Evolutionary conservation across 2,329 filamentous ascomycete species (phyloP).

Genomic region (Paecilomyces dactylethromorphus): DNA sequence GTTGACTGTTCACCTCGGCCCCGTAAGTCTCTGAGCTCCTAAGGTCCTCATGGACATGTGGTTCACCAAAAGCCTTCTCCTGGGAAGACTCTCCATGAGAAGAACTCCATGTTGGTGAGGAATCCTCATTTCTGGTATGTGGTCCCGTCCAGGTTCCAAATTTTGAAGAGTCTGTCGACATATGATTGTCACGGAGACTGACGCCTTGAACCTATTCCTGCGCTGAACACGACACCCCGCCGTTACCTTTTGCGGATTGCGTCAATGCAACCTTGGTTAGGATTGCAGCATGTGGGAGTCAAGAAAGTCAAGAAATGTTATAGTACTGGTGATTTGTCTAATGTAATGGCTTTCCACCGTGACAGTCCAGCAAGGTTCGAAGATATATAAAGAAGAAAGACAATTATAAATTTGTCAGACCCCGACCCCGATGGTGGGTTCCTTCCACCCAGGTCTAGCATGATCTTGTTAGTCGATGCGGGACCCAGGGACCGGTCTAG

Average conservation of each 20-base stretch:
- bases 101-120: neutral
- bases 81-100: neutral
- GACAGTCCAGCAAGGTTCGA: neutral
- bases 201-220: neutral
- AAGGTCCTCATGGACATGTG: neutral
- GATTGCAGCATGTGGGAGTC: neutral
- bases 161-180: neutral
- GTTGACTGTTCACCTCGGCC: neutral
- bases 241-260: neutral
- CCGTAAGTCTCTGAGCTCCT: neutral
- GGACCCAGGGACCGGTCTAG: neutral
- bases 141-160: neutral
- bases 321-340: neutral
- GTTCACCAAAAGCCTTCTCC: neutral
- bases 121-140: neutral
- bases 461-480: neutral
- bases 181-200: neutral
- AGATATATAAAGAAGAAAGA: neutral
- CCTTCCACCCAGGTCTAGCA: neutral
- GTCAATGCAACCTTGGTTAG: neutral
- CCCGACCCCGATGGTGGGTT: neutral
- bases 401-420: neutral
- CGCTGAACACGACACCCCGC: neutral
- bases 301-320: neutral
- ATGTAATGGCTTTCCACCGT: neutral